Evolutionary conservation across 78 protist genomes (phyloP).

Genomic region (Salpingoeca rosetta): DNA sequence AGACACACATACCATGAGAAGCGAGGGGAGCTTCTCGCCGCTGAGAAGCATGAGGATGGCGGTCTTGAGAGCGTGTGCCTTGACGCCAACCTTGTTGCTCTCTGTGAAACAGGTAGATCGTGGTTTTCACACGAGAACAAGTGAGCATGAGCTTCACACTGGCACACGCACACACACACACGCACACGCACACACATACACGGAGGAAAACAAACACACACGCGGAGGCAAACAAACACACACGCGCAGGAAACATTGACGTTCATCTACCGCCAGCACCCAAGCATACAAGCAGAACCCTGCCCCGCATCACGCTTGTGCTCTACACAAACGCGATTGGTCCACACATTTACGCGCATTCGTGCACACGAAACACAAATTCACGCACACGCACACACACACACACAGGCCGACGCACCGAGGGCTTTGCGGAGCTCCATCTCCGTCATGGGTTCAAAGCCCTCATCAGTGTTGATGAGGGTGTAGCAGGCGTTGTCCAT

Average conservation of each 20-base stretch:
- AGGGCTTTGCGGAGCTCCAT: conserved; percentile 4
- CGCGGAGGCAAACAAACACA: neutral
- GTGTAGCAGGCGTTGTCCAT: conserved; percentile 24
- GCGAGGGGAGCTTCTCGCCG: conserved; percentile 20
- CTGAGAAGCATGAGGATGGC: neutral
- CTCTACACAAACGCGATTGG: too few species aligned
- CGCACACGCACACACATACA: neutral
- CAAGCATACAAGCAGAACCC: too few species aligned
- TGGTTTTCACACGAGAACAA: too few species aligned
- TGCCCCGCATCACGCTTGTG: too few species aligned
- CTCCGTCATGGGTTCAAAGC: neutral
- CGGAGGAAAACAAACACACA: neutral
- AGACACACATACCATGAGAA: conserved; percentile 5
- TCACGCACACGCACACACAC: neutral
- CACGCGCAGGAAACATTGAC: neutral
- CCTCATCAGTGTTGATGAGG: neutral
- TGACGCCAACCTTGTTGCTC: neutral
- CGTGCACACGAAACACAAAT: too few species aligned
- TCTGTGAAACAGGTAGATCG: too few species aligned
- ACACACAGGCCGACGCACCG: neutral
- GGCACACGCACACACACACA: neutral
- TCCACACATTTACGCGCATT: too few species aligned
- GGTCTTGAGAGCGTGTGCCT: conserved; percentile 2
- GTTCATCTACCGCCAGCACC: too few species aligned
- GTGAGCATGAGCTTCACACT: too few species aligned